Percentiles rank a stretch among this genome's conserved stretches.
phyloP scores from a whole-genome alignment of 805 yeast species.

The Lipomyces lipofer region DNA sequence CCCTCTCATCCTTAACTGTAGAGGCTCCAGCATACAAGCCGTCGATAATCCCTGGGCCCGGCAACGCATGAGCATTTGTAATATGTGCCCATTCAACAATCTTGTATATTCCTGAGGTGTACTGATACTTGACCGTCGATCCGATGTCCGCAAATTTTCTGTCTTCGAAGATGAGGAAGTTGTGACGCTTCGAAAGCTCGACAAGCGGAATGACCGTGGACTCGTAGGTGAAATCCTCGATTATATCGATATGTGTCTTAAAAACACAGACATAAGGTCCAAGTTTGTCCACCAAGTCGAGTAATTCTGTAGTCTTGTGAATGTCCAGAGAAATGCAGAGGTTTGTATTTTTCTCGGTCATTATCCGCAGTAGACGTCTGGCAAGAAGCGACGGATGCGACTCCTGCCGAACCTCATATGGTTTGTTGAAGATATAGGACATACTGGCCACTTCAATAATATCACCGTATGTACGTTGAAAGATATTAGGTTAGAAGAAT shows the following conservation, averaged over 20 bases:
- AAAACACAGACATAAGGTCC: slow-evolving; percentile 92
- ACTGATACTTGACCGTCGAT: slow-evolving; percentile 92
- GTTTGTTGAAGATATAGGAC: slow-evolving; percentile 13
- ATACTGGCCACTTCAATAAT: no score
- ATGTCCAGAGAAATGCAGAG: slow-evolving; percentile 95
- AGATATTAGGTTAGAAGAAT: no score
- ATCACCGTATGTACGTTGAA: no score
- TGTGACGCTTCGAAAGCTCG: slow-evolving; percentile 72
- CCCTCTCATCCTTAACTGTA: slow-evolving; percentile 57
- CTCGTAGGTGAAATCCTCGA: slow-evolving; percentile 84
- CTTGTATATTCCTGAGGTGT: slow-evolving; percentile 82
- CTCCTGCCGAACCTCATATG: slow-evolving; percentile 70
- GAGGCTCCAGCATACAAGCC: slow-evolving; percentile 85
- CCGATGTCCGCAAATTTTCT: slow-evolving; percentile 99
- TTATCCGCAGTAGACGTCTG: slow-evolving; percentile 63
- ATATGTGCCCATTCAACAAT: slow-evolving; percentile 96
- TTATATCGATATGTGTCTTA: slow-evolving; percentile 91
- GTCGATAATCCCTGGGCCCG: slow-evolving; percentile 88
- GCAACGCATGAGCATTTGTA: slow-evolving; percentile 96
- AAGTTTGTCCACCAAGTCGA: slow-evolving; percentile 67
- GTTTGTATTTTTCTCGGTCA: slow-evolving; percentile 80
- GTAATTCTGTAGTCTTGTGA: slow-evolving; percentile 71
- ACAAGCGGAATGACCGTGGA: slow-evolving; percentile 74
- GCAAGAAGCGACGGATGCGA: slow-evolving; percentile 80
- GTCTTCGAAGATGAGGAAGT: slow-evolving; percentile 92